Conservation (phyloP, 352 stramenopile genomes). For the Globisporangium abappressorium region DNA sequence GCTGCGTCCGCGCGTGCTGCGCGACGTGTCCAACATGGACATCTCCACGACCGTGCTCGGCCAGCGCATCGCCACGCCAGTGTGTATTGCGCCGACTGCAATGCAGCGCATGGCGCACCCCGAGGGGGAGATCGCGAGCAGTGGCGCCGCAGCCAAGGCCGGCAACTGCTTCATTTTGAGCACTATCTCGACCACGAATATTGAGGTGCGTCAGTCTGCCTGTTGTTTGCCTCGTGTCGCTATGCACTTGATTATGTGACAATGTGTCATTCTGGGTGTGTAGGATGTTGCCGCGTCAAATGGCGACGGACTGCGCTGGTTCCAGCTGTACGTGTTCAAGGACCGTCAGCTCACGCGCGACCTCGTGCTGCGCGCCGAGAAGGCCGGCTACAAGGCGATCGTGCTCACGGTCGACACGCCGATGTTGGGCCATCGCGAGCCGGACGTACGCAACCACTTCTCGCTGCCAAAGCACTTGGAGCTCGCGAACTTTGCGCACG, state of each 20-base stretch:
- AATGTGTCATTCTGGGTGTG: background rate
- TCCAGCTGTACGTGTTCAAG: slow-evolving; percentile 97
- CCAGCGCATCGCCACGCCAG: slow-evolving; percentile 86
- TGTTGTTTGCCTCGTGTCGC: background rate
- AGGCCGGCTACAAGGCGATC: slow-evolving; percentile 94
- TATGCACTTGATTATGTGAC: background rate
- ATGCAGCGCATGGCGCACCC: slow-evolving; percentile 96
- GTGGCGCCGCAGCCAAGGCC: slow-evolving; percentile 75
- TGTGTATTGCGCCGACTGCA: slow-evolving; percentile 90
- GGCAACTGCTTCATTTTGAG: slow-evolving; percentile 92
- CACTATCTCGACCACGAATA: slow-evolving; percentile 89
- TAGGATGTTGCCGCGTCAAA: slow-evolving; percentile 60
- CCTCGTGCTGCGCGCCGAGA: slow-evolving; percentile 87
- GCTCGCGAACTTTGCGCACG: slow-evolving; percentile 37
- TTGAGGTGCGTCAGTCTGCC: slow-evolving; percentile 52
- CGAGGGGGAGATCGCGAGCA: slow-evolving; percentile 89
- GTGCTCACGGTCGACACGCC: slow-evolving; percentile 96
- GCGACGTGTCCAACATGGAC: slow-evolving; percentile 92
- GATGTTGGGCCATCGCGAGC: slow-evolving; percentile 93
- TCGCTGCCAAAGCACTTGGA: slow-evolving; percentile 73
- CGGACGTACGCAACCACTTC: slow-evolving; percentile 94
- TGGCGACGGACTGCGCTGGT: slow-evolving; percentile 87
- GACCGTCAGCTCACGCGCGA: slow-evolving; percentile 89
- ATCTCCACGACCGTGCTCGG: slow-evolving; percentile 91
- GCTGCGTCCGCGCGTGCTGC: slow-evolving; percentile 93